These are phyloP conservation scores for Hevea brasiliensis DNA, from an alignment of 345 rosid genomes.

Conservation along the genomic window DNA sequence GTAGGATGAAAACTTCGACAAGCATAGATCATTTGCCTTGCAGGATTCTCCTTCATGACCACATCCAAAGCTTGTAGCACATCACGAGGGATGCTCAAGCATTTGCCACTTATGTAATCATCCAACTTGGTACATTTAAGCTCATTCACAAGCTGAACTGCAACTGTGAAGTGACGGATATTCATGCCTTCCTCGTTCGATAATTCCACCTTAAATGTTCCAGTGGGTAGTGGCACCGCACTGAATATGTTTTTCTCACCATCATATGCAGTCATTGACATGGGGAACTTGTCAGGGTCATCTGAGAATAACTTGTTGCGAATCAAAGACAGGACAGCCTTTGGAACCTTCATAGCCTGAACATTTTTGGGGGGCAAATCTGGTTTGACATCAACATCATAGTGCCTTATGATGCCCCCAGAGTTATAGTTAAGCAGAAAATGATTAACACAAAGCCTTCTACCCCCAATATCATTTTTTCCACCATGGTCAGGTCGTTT, in stretches of 20 bases:
- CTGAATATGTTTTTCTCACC: conserved; percentile 88
- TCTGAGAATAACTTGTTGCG: conserved; percentile 52
- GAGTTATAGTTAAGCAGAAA: conserved; percentile 52
- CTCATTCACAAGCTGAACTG: conserved; percentile 63
- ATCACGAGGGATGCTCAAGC: conserved; percentile 52
- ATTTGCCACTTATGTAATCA: conserved; percentile 46
- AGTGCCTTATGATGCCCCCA: conserved; percentile 49
- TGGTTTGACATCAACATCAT: conserved; percentile 59
- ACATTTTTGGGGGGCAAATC: conserved; percentile 25
- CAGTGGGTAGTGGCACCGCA: conserved; percentile 47
- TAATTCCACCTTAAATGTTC: conserved; percentile 43
- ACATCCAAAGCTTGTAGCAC: conserved; percentile 84
- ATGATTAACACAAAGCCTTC: conserved; percentile 59
- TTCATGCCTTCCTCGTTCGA: conserved; percentile 41
- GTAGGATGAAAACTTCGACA: conserved; percentile 57
- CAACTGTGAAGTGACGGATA: conserved; percentile 30
- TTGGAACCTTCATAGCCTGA: conserved; percentile 42
- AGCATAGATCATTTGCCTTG: conserved; percentile 51
- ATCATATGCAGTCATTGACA: conserved; percentile 66
- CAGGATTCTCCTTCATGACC: conserved; percentile 86
- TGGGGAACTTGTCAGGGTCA: conserved; percentile 45
- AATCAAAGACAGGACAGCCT: conserved; percentile 40
- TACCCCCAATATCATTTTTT: conserved; percentile 19
- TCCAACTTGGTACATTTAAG: conserved; percentile 52
- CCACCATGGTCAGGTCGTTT: conserved; percentile 71